phyloP scores from a whole-genome alignment of 768 basidiomycete species.

The Naganishia kalamii region DNA sequence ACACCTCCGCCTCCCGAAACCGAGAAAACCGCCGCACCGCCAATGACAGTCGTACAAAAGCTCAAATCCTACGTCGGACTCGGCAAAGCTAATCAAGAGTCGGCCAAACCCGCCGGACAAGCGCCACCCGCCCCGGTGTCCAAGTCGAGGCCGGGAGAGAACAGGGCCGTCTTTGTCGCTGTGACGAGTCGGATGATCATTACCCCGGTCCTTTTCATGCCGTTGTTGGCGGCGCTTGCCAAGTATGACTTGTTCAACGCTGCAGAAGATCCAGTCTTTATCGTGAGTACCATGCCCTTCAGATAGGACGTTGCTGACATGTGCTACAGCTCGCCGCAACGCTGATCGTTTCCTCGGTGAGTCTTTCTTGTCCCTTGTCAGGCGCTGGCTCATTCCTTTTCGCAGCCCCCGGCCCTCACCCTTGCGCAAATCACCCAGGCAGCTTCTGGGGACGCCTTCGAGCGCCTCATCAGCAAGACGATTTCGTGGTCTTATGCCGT shows the following conservation, averaged over 20 bases:
- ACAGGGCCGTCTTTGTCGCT: constrained; percentile 72
- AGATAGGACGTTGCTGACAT: neutral
- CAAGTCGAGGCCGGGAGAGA: constrained; percentile 57
- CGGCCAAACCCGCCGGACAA: neutral
- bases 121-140: neutral
- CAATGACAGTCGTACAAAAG: constrained; percentile 9
- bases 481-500: constrained; percentile 91
- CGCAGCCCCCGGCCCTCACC: constrained; percentile 72
- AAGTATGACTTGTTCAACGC: constrained; percentile 47
- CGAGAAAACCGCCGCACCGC: neutral
- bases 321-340: constrained; percentile 59
- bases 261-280: constrained; percentile 51
- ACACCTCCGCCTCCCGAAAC: constrained; percentile 31
- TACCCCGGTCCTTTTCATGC: constrained; percentile 70
- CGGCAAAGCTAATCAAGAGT: constrained; percentile 23
- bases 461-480: constrained; percentile 79
- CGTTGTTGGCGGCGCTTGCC: constrained; percentile 63
- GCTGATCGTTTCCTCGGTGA: constrained; percentile 63
- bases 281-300: constrained; percentile 56
- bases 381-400: constrained; percentile 29
- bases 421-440: constrained; percentile 78
- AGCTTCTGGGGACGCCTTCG: constrained; percentile 79
- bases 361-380: constrained; percentile 15
- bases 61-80: constrained; percentile 4
- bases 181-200: constrained; percentile 81